Evolutionary conservation across 495 filamentous ascomycete species (phyloP), one percentile per base, ranked within the genome.

Genomic region (Penicillium maclennaniae): DNA sequence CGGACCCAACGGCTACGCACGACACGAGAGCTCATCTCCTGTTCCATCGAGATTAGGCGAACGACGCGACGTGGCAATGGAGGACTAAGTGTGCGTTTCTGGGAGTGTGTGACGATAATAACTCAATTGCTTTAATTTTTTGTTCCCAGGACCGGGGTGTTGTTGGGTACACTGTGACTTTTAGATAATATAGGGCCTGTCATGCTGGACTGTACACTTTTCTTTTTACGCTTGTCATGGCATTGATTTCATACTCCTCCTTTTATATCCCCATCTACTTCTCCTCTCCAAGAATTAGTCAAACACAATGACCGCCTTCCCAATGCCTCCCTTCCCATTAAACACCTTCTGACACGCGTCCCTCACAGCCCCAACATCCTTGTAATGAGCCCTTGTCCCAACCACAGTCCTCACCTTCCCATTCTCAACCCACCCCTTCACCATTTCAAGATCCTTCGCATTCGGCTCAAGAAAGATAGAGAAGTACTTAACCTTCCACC

Each of bases 261-360:
- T 6, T 31, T 7, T 12, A 6, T 7, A 31, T 31, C 27, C 9
- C 7, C 6, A 4, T 34, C 9, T 34, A 34, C 6, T 34, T 20
- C 15, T 17, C 4, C 38, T 7, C 3, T 17, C 15, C 1, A 17
- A 10, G 20, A 12, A 17, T n/a, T 36, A 49, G 16, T 42, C 48
- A 43, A 51, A 51, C 2, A 21, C 16, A 52, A 83, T 64, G 6
- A 83, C 77, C 53, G 81, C 61, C 62, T 81, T 83, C 25, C 82
- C 82, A 21, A 82, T 47, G 3, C 81, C 82, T 0, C 82, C 81
- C 51, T 79, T 81, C 4, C 70, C 73, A 19, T 68, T 69, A 20
- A 66, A 70, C 17, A 84, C 74, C 55, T 71, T 63, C 49, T 74
- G 60, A 47, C 76, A 78, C 16, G 66, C 79, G 27, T 59, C 55